A percentile compares a stretch with the other conserved stretches of the same genome.
These are phyloP conservation scores for Luffa acutangula DNA, from an alignment of 306 rosid genomes.

Conservation along the genomic window DNA sequence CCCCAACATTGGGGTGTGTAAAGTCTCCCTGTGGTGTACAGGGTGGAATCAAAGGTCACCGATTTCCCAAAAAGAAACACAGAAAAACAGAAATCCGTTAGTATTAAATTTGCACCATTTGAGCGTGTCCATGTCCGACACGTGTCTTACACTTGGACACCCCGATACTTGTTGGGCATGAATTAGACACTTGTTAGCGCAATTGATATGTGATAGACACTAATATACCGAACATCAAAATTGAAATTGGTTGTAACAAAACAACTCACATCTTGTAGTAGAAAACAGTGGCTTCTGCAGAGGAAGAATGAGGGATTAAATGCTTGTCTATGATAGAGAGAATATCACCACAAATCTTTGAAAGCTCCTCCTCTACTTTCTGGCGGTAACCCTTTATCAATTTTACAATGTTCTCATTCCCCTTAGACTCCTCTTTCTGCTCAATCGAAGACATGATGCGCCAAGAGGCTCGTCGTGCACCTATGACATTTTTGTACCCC, in stretches of 20 bases:
- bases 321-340: slow-evolving; percentile 52
- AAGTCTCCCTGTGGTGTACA: neutral
- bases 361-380: slow-evolving; percentile 10
- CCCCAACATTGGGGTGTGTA: neutral
- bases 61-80: neutral
- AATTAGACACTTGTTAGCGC: no score
- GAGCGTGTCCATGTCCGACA: neutral
- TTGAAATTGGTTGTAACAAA: neutral
- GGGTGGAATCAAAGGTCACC: neutral
- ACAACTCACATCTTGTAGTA: slow-evolving; percentile 63
- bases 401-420: slow-evolving; percentile 1
- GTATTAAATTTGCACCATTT: neutral
- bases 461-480: slow-evolving; percentile 76
- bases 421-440: slow-evolving; percentile 11
- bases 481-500: slow-evolving; percentile 66
- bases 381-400: slow-evolving; percentile 10
- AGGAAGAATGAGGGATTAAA: slow-evolving; percentile 42
- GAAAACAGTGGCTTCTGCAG: slow-evolving; percentile 67
- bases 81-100: neutral
- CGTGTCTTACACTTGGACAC: no score
- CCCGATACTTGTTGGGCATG: no score
- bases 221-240: neutral
- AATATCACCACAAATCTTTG: slow-evolving; percentile 38
- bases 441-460: slow-evolving; percentile 52
- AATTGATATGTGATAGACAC: no score